Percentiles rank a stretch among this genome's conserved stretches.
Evolutionary conservation across 805 yeast genomes (phyloP).

Genomic region (Candida parachauliodes): DNA sequence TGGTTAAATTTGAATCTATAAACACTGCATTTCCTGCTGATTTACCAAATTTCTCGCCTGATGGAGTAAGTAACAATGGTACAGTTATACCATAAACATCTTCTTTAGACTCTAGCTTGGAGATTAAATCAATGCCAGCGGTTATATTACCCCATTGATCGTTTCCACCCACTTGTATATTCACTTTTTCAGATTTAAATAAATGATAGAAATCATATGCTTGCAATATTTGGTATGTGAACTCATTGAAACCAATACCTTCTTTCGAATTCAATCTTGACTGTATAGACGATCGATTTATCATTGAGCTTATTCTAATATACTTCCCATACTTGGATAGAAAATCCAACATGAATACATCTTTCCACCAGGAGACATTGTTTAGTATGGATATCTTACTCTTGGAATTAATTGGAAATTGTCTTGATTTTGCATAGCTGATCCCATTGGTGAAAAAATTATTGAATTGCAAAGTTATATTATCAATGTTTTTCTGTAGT

Average conservation of each 20-base stretch:
- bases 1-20: constrained; percentile 68
- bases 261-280: constrained; percentile 62
- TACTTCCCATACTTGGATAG: constrained; percentile 71
- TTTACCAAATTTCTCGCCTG: constrained; percentile 93
- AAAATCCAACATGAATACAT: constrained; percentile 72
- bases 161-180: constrained; percentile 88
- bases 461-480: constrained; percentile 60
- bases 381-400: constrained; percentile 50
- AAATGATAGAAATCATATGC: constrained; percentile 92
- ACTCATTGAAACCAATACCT: constrained; percentile 92
- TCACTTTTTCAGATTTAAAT: constrained; percentile 53
- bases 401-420: constrained; percentile 22
- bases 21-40: constrained; percentile 97
- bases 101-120: constrained; percentile 42
- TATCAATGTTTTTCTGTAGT: constrained; percentile 52
- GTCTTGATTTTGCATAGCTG: constrained; percentile 55
- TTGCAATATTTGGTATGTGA: constrained; percentile 87
- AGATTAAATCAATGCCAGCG: constrained; percentile 87
- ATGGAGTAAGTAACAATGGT: constrained; percentile 81
- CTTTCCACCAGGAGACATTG: constrained; percentile 84
- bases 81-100: constrained; percentile 76
- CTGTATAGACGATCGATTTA: constrained; percentile 83
- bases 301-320: constrained; percentile 81
- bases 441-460: constrained; percentile 60
- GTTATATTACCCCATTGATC: constrained; percentile 99